Conservation (phyloP, 129 eudicot genomes). For the Lactuca saligna region DNA sequence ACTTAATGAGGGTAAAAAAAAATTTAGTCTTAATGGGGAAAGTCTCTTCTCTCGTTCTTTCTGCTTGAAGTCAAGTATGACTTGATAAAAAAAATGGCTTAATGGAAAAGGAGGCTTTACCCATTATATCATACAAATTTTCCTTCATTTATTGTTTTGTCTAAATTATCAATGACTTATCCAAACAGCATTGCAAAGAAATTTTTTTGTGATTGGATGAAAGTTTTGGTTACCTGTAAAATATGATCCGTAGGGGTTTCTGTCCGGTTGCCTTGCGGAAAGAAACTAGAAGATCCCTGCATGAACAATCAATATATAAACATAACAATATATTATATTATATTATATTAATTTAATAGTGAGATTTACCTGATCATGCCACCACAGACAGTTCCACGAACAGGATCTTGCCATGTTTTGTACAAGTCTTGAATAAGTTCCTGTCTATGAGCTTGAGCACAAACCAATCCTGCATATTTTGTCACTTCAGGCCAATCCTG, state of each 20-base stretch:
- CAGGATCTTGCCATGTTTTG: conserved; percentile 87
- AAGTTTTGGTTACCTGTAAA: conserved; percentile 55
- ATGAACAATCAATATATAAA: neutral
- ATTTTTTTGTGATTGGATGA: too few relatives aligned
- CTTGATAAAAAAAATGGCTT: too few relatives aligned
- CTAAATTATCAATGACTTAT: too few relatives aligned
- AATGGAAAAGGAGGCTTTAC: too few relatives aligned
- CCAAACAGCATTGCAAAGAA: too few relatives aligned
- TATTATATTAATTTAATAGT: too few relatives aligned
- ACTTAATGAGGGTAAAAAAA: too few relatives aligned
- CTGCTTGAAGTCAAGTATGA: too few relatives aligned
- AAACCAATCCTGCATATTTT: conserved; percentile 80
- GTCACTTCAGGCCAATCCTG: conserved; percentile 96
- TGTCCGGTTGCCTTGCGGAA: conserved; percentile 75
- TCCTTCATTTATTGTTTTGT: too few relatives aligned
- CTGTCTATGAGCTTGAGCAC: conserved; percentile 91
- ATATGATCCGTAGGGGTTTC: conserved; percentile 75
- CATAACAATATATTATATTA: neutral
- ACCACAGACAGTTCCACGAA: conserved; percentile 60
- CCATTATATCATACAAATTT: too few relatives aligned
- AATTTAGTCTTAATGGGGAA: too few relatives aligned
- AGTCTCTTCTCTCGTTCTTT: too few relatives aligned
- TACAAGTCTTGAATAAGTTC: conserved; percentile 89
- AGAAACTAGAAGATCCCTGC: conserved; percentile 84
- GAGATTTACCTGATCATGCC: conserved; percentile 83